phyloP scores from a whole-genome alignment of 495 filamentous ascomycete genomes.

The Poronia punctata region DNA sequence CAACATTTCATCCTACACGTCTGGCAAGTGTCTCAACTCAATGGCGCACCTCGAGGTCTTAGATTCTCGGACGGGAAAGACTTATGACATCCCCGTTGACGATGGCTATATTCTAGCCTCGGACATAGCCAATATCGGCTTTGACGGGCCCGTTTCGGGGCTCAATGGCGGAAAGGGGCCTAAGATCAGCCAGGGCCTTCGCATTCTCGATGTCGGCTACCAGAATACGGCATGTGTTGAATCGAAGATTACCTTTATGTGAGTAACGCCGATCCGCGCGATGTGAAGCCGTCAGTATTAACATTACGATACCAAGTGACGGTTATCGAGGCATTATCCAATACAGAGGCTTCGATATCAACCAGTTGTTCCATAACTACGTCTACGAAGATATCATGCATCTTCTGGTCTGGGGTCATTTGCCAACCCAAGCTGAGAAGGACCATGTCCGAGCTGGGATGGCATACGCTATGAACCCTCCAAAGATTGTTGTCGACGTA shows the following conservation, averaged over 20 bases:
- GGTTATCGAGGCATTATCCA: conserved; percentile 22
- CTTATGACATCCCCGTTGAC: conserved; percentile 19
- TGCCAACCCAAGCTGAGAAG: conserved; percentile 33
- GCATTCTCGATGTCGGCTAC: conserved; percentile 43
- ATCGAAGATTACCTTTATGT: conserved; percentile 39
- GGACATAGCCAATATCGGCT: conserved; percentile 38
- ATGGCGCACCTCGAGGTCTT: conserved; percentile 21
- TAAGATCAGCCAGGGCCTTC: conserved; percentile 25
- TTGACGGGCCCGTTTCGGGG: neutral
- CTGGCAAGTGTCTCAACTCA: neutral
- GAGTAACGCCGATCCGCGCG: too few relatives aligned
- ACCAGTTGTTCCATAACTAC: conserved; percentile 31
- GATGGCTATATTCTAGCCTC: conserved; percentile 39
- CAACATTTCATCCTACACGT: too few relatives aligned
- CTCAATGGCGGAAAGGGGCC: neutral
- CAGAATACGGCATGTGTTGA: conserved; percentile 45
- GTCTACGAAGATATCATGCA: conserved; percentile 38
- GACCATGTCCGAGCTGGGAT: conserved; percentile 28
- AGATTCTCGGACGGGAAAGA: conserved; percentile 23
- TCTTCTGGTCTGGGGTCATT: conserved; percentile 40
- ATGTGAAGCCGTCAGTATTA: too few relatives aligned
- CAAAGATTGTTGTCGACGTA: conserved; percentile 27
- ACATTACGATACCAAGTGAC: too few relatives aligned
- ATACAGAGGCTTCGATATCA: conserved; percentile 37
- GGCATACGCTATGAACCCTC: conserved; percentile 27